Conservation (phyloP, 1,284 basidiomycete species). For the Lentinus polychrous region DNA sequence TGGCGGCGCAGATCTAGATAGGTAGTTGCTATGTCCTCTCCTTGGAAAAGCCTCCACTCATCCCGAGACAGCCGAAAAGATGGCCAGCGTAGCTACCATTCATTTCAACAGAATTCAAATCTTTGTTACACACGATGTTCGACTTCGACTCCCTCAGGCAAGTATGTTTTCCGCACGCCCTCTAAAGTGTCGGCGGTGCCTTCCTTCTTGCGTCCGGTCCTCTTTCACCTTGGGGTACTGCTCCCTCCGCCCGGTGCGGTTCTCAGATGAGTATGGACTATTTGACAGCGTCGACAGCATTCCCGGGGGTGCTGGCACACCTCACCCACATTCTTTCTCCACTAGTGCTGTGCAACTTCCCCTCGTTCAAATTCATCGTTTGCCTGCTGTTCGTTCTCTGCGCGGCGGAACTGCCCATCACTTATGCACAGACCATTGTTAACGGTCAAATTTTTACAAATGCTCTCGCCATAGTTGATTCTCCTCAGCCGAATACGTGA, state of each 20-base stretch:
- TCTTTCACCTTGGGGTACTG: background rate
- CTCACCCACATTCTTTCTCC: background rate
- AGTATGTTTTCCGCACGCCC: too few relatives aligned
- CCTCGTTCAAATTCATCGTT: constrained; percentile 1
- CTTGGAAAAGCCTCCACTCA: too few relatives aligned
- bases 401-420: constrained; percentile 13
- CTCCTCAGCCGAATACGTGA: constrained; percentile 37
- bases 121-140: too few relatives aligned
- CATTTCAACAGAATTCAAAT: background rate
- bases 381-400: constrained; percentile 11
- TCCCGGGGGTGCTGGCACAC: constrained; percentile 12
- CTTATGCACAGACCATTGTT: constrained; percentile 21
- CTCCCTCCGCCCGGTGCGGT: background rate
- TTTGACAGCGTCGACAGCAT: background rate
- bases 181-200: background rate
- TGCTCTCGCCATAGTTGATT: constrained; percentile 43
- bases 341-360: background rate
- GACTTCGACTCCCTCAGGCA: too few relatives aligned
- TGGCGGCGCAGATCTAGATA: too few relatives aligned
- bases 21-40: too few relatives aligned
- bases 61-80: too few relatives aligned
- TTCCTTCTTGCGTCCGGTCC: background rate
- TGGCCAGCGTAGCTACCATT: background rate
- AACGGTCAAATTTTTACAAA: constrained; percentile 39
- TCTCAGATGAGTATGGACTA: background rate